These are phyloP conservation scores for Cordyceps farinosa DNA, from an alignment of 2,329 filamentous ascomycete species.

Conservation along the genomic window DNA sequence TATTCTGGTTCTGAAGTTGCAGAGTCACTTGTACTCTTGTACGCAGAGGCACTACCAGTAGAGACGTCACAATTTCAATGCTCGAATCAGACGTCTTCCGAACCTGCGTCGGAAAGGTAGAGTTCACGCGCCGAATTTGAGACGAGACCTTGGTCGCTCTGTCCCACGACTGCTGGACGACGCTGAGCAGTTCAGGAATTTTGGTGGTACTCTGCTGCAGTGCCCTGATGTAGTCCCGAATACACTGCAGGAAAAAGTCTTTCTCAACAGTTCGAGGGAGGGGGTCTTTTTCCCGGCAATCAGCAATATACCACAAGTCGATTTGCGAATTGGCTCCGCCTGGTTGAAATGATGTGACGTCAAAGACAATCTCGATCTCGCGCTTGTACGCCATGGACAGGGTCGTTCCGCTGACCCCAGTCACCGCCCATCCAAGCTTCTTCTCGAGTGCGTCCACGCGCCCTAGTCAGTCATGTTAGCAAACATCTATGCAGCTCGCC, in stretches of 20 bases:
- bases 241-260: conserved; percentile 71
- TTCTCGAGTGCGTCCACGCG: conserved; percentile 64
- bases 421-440: conserved; percentile 68
- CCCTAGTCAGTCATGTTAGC: conserved; percentile 48
- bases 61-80: conserved; percentile 56
- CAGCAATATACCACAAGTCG: conserved; percentile 67
- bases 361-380: conserved; percentile 71
- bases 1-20: conserved; percentile 46
- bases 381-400: conserved; percentile 72
- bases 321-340: conserved; percentile 51
- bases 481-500: not conserved
- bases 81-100: conserved; percentile 61
- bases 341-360: conserved; percentile 57
- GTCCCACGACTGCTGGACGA: conserved; percentile 64
- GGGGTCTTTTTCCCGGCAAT: conserved; percentile 50
- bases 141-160: conserved; percentile 56
- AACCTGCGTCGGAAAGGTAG: conserved; percentile 63
- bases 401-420: conserved; percentile 52
- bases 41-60: conserved; percentile 61
- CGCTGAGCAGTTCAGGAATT: conserved; percentile 54
- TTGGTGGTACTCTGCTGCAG: conserved; percentile 56
- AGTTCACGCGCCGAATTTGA: conserved; percentile 58
- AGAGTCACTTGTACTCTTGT: conserved; percentile 67
- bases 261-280: conserved; percentile 60
- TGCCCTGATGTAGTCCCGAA: conserved; percentile 63